These are phyloP conservation scores for Umbelopsis sp. DNA, from an alignment of 192 early-diverging fungal genomes.

Conservation along the genomic window DNA sequence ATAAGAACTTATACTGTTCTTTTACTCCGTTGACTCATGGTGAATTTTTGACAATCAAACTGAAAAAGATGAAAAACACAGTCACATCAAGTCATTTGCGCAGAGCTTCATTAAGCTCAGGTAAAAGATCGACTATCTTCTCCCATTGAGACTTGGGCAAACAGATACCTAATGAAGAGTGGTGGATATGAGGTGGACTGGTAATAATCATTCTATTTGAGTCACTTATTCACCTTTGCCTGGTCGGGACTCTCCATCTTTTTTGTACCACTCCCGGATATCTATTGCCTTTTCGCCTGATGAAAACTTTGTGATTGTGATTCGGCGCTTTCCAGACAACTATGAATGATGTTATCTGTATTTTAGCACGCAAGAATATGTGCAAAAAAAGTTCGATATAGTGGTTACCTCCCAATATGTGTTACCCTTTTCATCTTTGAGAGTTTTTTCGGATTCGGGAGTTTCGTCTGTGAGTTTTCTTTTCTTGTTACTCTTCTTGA, in stretches of 20 bases:
- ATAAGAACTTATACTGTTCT: background rate
- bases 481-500: background rate
- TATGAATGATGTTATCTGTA: background rate
- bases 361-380: background rate
- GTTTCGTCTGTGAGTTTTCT: slow-evolving; percentile 10
- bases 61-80: slow-evolving; percentile 4
- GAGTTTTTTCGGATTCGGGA: background rate
- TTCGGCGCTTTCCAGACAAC: slow-evolving; percentile 23
- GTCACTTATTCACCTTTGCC: slow-evolving; percentile 26
- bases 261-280: slow-evolving; percentile 26
- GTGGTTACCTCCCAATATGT: background rate
- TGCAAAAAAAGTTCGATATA: background rate
- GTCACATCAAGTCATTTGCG: slow-evolving; percentile 4
- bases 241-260: slow-evolving; percentile 17
- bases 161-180: slow-evolving; percentile 21
- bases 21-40: slow-evolving; percentile 1
- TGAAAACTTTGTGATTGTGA: slow-evolving; percentile 27
- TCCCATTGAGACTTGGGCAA: slow-evolving; percentile 29
- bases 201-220: background rate
- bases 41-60: background rate
- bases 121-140: slow-evolving; percentile 23
- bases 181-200: background rate
- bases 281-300: slow-evolving; percentile 25
- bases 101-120: slow-evolving; percentile 26
- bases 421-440: slow-evolving; percentile 6